A percentile compares a stretch with the other conserved stretches of the same genome.
Conservation (phyloP, 1,284 basidiomycete species). For the Melampsora americana region DNA sequence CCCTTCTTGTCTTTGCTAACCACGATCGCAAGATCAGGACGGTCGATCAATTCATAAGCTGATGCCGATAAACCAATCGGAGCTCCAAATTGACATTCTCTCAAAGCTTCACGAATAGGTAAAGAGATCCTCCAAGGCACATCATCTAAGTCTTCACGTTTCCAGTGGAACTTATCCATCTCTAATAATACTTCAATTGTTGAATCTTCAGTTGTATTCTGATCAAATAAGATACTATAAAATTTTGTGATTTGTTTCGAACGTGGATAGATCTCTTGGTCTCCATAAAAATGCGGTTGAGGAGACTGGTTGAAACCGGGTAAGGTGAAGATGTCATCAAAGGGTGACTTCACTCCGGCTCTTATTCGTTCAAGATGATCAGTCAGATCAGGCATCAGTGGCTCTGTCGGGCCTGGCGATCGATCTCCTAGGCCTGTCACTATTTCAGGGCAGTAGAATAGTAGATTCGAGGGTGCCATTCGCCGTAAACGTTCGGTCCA, state of each 20-base stretch:
- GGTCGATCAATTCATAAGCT: conserved; percentile 36
- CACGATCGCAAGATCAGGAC: conserved; percentile 39
- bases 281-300: conserved; percentile 32
- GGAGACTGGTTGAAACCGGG: not conserved
- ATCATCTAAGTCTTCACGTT: conserved; percentile 34
- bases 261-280: conserved; percentile 12
- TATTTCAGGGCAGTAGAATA: not conserved
- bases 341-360: conserved; percentile 19
- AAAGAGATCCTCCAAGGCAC: conserved; percentile 33
- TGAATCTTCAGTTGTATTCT: conserved; percentile 11
- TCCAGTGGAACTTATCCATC: conserved; percentile 37
- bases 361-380: conserved; percentile 36
- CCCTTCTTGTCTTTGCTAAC: not conserved
- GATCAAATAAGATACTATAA: conserved; percentile 30
- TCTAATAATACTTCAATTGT: conserved; percentile 31
- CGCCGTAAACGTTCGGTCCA: conserved; percentile 37
- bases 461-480: conserved; percentile 12
- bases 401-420: conserved; percentile 4
- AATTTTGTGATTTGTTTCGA: conserved; percentile 27
- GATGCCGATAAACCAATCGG: conserved; percentile 31
- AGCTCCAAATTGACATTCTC: conserved; percentile 40
- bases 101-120: conserved; percentile 35
- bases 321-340: conserved; percentile 11
- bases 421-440: not conserved
- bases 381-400: conserved; percentile 34